A percentile compares a stretch with the other conserved stretches of the same genome.
phyloP scores from a whole-genome alignment of 2,329 filamentous ascomycete genomes.

The Biscogniauxia marginata region DNA sequence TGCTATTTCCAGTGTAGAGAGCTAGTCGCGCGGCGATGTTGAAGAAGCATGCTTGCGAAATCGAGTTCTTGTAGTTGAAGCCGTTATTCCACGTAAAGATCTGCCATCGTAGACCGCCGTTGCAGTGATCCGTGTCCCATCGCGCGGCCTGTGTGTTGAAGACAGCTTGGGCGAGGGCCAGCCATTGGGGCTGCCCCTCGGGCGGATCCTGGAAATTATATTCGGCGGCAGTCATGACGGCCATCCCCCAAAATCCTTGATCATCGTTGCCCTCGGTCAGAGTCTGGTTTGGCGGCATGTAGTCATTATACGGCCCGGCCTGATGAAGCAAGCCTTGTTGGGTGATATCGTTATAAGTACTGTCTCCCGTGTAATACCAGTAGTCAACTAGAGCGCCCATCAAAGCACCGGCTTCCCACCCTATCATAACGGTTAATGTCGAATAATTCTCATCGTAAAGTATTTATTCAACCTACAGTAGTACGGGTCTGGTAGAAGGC shows the following conservation, averaged over 20 bases:
- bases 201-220: slow-evolving; percentile 63
- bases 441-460: neutral
- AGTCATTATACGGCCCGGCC: slow-evolving; percentile 69
- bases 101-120: slow-evolving; percentile 81
- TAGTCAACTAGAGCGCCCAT: slow-evolving; percentile 73
- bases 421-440: slow-evolving; percentile 32
- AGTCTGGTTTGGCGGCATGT: slow-evolving; percentile 74
- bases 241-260: slow-evolving; percentile 72
- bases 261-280: slow-evolving; percentile 71
- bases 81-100: slow-evolving; percentile 81
- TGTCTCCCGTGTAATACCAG: slow-evolving; percentile 79
- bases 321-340: slow-evolving; percentile 71
- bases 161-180: slow-evolving; percentile 72
- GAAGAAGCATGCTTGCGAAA: slow-evolving; percentile 63
- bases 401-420: slow-evolving; percentile 76
- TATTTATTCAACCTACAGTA: slow-evolving; percentile 46
- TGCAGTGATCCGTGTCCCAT: slow-evolving; percentile 69
- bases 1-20: slow-evolving; percentile 72
- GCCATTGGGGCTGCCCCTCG: slow-evolving; percentile 59
- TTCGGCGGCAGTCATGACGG: slow-evolving; percentile 70
- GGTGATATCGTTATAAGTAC: slow-evolving; percentile 66
- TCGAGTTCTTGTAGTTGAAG: slow-evolving; percentile 73
- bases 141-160: slow-evolving; percentile 76
- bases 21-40: slow-evolving; percentile 66
- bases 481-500: slow-evolving; percentile 52